Evolutionary conservation across 768 basidiomycete genomes (phyloP).

Genomic region (Suillus hirtellus): DNA sequence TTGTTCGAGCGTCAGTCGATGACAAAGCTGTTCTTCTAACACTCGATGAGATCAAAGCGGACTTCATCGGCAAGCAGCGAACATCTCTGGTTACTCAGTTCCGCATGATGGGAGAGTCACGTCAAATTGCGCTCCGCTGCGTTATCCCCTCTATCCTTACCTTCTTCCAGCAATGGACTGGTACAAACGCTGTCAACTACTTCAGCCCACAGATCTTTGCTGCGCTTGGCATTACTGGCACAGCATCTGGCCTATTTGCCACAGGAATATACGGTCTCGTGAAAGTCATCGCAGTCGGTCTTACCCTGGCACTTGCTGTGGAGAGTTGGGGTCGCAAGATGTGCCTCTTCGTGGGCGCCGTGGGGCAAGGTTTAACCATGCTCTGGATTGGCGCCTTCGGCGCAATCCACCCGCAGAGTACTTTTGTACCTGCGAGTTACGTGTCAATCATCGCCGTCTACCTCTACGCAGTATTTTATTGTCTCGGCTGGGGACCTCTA

Average conservation of each 20-base stretch:
- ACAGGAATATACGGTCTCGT: conserved; percentile 40
- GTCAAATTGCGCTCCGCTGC: conserved; percentile 37
- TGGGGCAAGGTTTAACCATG: conserved; percentile 47
- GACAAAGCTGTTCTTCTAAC: conserved; percentile 37
- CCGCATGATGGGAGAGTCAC: conserved; percentile 40
- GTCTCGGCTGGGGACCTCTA: conserved; percentile 42
- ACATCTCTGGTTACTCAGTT: conserved; percentile 35
- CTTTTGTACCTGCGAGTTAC: conserved; percentile 40
- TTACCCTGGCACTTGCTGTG: conserved; percentile 44
- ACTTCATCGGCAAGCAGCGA: conserved; percentile 40
- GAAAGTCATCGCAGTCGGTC: conserved; percentile 41
- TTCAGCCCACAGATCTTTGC: conserved; percentile 49
- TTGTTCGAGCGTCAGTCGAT: conserved; percentile 29
- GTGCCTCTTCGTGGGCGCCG: conserved; percentile 45
- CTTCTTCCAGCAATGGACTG: conserved; percentile 47
- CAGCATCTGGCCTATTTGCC: conserved; percentile 42
- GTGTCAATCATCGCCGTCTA: conserved; percentile 48
- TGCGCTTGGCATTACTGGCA: conserved; percentile 42
- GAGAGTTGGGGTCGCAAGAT: conserved; percentile 46
- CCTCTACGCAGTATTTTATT: conserved; percentile 48
- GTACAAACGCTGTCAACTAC: conserved; percentile 51
- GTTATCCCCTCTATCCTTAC: conserved; percentile 45
- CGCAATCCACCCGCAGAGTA: conserved; percentile 33
- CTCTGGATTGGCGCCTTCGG: conserved; percentile 48
- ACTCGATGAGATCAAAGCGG: conserved; percentile 43